phyloP scores from a whole-genome alignment of 2,329 filamentous ascomycete genomes.

The Apiospora hydei region DNA sequence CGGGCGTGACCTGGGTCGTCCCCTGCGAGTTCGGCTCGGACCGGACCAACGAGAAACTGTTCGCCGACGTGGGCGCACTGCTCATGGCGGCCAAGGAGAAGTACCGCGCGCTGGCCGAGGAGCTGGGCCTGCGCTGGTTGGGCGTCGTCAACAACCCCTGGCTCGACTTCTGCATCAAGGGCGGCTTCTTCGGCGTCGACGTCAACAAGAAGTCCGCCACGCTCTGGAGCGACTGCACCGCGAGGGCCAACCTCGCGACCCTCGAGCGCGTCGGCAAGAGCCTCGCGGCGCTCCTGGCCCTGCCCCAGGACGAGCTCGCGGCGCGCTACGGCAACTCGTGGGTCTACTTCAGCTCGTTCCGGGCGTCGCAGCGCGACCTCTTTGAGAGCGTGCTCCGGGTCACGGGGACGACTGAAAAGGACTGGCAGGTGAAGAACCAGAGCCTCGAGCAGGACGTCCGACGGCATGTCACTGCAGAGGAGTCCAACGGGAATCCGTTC shows the following conservation, averaged over 20 bases:
- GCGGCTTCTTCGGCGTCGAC: constrained; percentile 43
- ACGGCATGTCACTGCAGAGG: constrained; percentile 26
- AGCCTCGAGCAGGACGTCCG: constrained; percentile 32
- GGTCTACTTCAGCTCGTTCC: constrained; percentile 45
- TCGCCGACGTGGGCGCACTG: constrained; percentile 30
- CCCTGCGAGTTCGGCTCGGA: constrained; percentile 44
- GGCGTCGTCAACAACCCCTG: constrained; percentile 38
- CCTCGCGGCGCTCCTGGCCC: constrained; percentile 44
- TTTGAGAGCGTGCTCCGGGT: constrained; percentile 43
- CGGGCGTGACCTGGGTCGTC: constrained; percentile 41
- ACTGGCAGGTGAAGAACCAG: constrained; percentile 40
- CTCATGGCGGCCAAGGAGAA: constrained; percentile 37
- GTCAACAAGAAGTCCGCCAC: constrained; percentile 39
- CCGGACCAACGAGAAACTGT: constrained; percentile 33
- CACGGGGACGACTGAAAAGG: constrained; percentile 38
- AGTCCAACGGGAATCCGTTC: constrained; percentile 30
- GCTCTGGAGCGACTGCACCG: constrained; percentile 42
- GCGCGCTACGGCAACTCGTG: constrained; percentile 40
- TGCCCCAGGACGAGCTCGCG: constrained; percentile 41
- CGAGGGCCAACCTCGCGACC: constrained; percentile 40
- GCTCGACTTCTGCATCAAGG: constrained; percentile 42
- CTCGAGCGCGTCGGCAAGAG: constrained; percentile 43
- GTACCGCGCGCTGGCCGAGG: constrained; percentile 24
- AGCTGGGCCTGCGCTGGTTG: constrained; percentile 1
- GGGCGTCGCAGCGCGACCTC: constrained; percentile 44